A percentile compares a stretch with the other conserved stretches of the same genome.
phyloP scores from a whole-genome alignment of 139 green algal genomes.

The Ettlia oleoabundans region DNA sequence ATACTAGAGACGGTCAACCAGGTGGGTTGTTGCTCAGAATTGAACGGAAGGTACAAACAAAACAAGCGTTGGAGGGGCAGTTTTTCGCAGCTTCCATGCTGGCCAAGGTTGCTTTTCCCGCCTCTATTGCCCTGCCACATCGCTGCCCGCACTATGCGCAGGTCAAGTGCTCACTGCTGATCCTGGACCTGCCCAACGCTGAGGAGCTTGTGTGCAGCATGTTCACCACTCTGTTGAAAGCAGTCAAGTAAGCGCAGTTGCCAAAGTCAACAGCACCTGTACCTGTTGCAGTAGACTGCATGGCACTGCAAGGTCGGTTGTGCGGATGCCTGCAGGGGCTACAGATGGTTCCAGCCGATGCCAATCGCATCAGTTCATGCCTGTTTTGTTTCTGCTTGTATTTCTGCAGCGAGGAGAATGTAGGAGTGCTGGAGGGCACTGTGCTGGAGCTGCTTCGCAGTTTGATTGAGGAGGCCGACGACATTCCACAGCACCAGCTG shows the following conservation, averaged over 20 bases:
- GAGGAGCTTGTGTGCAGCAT: slow-evolving; percentile 52
- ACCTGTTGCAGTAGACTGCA: too few species aligned
- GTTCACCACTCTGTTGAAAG: slow-evolving; percentile 57
- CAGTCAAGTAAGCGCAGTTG: slow-evolving; percentile 50
- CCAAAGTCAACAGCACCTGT: too few species aligned
- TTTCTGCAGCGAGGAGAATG: slow-evolving; percentile 52
- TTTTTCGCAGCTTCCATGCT: not conserved
- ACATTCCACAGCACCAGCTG: slow-evolving; percentile 63
- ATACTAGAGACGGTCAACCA: slow-evolving; percentile 63
- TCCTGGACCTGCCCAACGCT: slow-evolving; percentile 63
- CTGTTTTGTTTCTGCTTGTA: not conserved
- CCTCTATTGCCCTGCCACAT: not conserved
- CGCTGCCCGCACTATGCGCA: not conserved
- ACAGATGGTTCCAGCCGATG: too few species aligned
- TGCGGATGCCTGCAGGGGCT: too few species aligned
- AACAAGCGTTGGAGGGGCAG: not conserved
- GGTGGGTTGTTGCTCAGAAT: too few species aligned
- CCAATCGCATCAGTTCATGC: too few species aligned
- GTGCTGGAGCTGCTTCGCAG: slow-evolving; percentile 52
- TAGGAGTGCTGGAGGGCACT: slow-evolving; percentile 21
- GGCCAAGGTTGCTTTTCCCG: not conserved
- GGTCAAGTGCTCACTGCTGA: slow-evolving; percentile 65
- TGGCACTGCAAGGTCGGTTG: too few species aligned
- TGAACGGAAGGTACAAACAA: too few species aligned
- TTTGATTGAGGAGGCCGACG: slow-evolving; percentile 68